Evolutionary conservation across 2,329 filamentous ascomycete genomes (phyloP), one percentile per base, ranked within the genome.

Genomic region (Blastomyces percursus): DNA sequence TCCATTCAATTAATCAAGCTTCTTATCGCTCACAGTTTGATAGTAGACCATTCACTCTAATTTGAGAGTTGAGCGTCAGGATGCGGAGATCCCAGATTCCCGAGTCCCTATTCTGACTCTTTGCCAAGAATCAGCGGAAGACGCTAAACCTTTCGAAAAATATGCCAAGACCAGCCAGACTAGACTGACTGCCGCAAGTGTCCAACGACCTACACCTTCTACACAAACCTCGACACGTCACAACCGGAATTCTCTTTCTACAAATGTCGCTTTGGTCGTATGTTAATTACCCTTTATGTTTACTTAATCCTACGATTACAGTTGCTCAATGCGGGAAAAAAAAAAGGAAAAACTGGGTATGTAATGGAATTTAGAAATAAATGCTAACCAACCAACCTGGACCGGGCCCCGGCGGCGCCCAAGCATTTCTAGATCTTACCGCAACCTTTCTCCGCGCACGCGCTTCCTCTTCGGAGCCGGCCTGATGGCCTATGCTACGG

Each of bases 401-500:
- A 14, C 16, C 16, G 16, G 16, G 11, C 16, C 42, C 16, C 16
- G 19, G 7, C 44, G 19, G 19, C 14, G 8, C 4, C 55, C n/a
- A 9, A 38, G 3, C 35, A 7, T n/a, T 32, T 48, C 38, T 59
- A 89, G 86, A 70, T 80, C 85, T 60, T 96, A 91, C 78, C 86
- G 82, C 71, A 84, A 83, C 69, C 85, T 96, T 61, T 78, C 86
- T 3, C 83, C 87, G 21, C 86, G 83, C 68, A 87, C 88, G 30
- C 88, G 89, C 62, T 76, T 90, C 51, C 76, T 86, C 57, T 81
- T 96, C 66, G 92, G 92, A 68, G 73, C 85, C 58, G 88, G 86
- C 68, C 76, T 96, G 67, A 84, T 96, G 71, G 84, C 84, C 42
- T 96, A 91, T 84, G 90, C 90, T 16, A 77, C 80, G 50, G 77